Evolutionary conservation across 2,329 filamentous ascomycete species (phyloP).

Genomic region (Sporothrix globosa): DNA sequence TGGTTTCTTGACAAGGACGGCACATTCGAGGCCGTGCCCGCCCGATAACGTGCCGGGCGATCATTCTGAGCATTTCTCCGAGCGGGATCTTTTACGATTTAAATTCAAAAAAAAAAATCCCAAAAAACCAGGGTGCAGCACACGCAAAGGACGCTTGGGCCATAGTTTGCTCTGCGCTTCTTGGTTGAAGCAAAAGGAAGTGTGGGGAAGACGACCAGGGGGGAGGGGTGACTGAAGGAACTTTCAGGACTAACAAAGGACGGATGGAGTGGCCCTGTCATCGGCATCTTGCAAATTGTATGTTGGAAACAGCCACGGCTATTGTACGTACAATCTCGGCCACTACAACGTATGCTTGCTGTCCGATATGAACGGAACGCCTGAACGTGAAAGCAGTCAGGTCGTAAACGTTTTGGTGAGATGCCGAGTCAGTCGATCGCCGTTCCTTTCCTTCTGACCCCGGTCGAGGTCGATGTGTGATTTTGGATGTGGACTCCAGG

Average conservation of each 20-base stretch:
- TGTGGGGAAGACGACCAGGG: slow-evolving; percentile 12
- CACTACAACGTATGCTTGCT: too few relatives aligned
- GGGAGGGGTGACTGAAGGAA: not conserved
- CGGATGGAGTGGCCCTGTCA: too few relatives aligned
- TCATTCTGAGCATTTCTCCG: not conserved
- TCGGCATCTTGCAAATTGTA: too few relatives aligned
- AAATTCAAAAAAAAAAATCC: not conserved
- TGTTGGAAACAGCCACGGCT: too few relatives aligned
- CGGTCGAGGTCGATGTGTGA: not conserved
- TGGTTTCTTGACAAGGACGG: too few relatives aligned
- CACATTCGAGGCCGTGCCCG: not conserved
- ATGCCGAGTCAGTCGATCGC: not conserved
- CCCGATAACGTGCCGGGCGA: slow-evolving; percentile 11
- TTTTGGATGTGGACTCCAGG: not conserved
- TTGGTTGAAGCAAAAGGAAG: not conserved
- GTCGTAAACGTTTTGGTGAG: too few relatives aligned
- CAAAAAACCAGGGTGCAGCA: not conserved
- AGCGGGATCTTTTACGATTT: not conserved
- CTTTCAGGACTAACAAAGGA: too few relatives aligned
- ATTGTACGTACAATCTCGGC: too few relatives aligned
- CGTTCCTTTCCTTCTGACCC: not conserved
- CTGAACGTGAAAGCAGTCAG: too few relatives aligned
- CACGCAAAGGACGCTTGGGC: not conserved
- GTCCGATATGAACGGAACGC: too few relatives aligned
- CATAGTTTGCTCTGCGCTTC: not conserved